Conservation (phyloP, 208 protist species). For the Trichomonas gallinae region DNA sequence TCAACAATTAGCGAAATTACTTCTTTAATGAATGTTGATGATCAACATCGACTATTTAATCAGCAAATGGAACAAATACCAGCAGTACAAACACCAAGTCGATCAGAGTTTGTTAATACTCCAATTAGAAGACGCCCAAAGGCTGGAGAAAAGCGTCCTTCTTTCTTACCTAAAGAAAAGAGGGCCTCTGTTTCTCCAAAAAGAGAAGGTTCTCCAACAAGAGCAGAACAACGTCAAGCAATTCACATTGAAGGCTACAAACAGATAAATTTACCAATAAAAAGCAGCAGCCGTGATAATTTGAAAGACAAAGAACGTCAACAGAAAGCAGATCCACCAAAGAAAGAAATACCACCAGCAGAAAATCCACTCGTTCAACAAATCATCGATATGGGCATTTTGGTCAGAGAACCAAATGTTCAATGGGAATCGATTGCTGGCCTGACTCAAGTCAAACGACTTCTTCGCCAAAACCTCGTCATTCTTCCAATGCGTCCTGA, state of each 20-base stretch:
- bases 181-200: no score
- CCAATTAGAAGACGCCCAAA: background rate
- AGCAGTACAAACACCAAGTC: background rate
- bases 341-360: background rate
- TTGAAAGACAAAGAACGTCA: background rate
- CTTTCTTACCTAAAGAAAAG: background rate
- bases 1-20: background rate
- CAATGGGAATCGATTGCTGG: background rate
- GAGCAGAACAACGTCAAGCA: background rate
- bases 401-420: background rate
- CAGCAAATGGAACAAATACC: background rate
- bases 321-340: background rate
- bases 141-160: background rate
- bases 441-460: constrained; percentile 38
- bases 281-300: background rate
- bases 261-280: background rate
- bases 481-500: constrained; percentile 47
- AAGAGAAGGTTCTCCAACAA: background rate
- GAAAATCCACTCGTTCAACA: background rate
- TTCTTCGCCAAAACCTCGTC: constrained; percentile 46
- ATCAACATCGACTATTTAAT: background rate
- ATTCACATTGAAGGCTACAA: background rate
- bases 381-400: constrained; percentile 9
- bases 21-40: background rate
- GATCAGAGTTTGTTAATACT: background rate